A percentile compares a stretch with the other conserved stretches of the same genome.
phyloP scores from a whole-genome alignment of 1,284 basidiomycete species.

The Ustilago nuda region DNA sequence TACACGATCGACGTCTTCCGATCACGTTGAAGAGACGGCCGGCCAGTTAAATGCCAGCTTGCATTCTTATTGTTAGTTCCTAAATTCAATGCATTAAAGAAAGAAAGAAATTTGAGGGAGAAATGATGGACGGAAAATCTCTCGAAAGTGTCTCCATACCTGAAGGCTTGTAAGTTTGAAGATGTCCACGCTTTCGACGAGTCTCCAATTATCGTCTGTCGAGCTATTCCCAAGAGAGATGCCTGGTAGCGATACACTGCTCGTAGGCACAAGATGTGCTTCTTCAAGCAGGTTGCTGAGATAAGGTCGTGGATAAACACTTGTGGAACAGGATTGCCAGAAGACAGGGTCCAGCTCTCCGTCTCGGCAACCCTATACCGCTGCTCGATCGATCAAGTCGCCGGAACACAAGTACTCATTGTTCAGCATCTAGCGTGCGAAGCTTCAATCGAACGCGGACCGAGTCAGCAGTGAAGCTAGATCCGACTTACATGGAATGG shows the following conservation, averaged over 20 bases:
- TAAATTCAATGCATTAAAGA: neutral
- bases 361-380: conserved; percentile 1
- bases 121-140: neutral
- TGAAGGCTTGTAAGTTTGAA: neutral
- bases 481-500: neutral
- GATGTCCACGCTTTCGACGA: neutral
- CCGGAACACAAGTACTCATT: conserved; percentile 1
- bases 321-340: conserved; percentile 1
- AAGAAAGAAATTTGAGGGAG: neutral
- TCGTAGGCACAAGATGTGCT: no score
- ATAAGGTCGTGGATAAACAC: no score
- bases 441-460: neutral
- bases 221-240: neutral
- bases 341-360: neutral
- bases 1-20: no score
- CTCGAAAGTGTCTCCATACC: neutral
- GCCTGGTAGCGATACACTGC: no score
- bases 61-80: no score
- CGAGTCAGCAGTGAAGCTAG: neutral
- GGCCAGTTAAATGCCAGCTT: no score
- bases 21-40: no score
- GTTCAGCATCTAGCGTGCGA: neutral
- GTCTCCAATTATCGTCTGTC: neutral
- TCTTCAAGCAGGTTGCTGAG: no score
- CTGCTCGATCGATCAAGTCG: conserved; percentile 3